Evolutionary conservation across 768 basidiomycete species (phyloP).

Genomic region (Jaapia argillacea): DNA sequence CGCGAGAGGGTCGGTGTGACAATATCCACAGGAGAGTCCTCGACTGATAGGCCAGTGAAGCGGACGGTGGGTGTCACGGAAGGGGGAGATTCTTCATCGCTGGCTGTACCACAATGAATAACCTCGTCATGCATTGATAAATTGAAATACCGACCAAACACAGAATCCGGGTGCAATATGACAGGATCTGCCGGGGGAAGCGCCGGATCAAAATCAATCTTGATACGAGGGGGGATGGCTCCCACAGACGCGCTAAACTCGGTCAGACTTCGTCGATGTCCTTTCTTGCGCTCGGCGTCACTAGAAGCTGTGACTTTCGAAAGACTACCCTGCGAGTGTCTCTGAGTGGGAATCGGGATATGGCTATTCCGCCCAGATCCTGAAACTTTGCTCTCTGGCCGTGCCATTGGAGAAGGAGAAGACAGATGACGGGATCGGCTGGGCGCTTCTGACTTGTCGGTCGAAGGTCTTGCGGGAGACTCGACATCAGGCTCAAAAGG

Average conservation of each 20-base stretch:
- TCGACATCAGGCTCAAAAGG: no score
- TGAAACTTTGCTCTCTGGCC: no score
- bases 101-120: constrained; percentile 16
- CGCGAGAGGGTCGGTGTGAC: constrained; percentile 7
- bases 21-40: not conserved
- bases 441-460: no score
- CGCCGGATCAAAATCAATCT: constrained; percentile 6
- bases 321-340: no score
- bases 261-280: constrained; percentile 17
- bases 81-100: constrained; percentile 25
- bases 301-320: constrained; percentile 12
- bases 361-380: no score
- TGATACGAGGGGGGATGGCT: constrained; percentile 13
- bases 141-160: constrained; percentile 13
- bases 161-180: constrained; percentile 10
- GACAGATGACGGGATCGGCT: no score
- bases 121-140: not conserved
- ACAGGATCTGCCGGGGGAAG: not conserved
- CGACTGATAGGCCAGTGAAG: not conserved
- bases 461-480: no score
- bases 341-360: no score
- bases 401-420: no score
- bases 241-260: constrained; percentile 18
- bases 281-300: constrained; percentile 14
- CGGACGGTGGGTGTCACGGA: constrained; percentile 2